phyloP scores from a whole-genome alignment of 495 filamentous ascomycete species.

The Schizothecium vesticola region DNA sequence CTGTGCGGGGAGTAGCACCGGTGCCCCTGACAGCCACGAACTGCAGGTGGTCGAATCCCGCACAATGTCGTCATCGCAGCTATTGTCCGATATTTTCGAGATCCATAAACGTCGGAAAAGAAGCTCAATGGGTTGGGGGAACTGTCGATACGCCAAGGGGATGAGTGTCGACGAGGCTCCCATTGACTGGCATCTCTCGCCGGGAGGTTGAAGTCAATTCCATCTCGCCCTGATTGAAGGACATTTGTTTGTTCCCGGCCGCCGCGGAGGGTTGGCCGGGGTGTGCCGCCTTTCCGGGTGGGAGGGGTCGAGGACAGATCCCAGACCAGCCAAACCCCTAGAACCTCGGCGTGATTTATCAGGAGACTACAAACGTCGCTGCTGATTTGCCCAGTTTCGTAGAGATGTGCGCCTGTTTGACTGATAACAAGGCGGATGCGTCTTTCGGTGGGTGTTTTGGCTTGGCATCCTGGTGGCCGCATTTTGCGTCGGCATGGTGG shows the following conservation, averaged over 20 bases:
- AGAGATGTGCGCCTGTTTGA: conserved; percentile 12
- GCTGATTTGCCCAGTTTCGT: conserved; percentile 13
- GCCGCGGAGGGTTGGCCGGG: neutral
- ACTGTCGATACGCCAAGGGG: neutral
- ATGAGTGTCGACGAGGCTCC: neutral
- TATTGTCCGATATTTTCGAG: neutral
- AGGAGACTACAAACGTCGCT: neutral
- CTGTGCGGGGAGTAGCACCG: neutral
- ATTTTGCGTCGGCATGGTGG: neutral
- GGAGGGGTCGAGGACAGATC: neutral
- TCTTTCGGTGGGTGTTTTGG: neutral
- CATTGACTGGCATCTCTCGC: neutral
- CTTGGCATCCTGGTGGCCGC: neutral
- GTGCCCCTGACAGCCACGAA: neutral
- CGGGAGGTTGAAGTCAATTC: neutral
- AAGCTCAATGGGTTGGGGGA: neutral
- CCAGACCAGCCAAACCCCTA: too few species aligned
- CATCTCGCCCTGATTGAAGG: neutral
- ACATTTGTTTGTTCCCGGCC: neutral
- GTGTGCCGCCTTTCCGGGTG: neutral
- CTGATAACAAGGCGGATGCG: neutral
- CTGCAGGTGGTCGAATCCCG: neutral
- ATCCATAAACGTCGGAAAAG: neutral
- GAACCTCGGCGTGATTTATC: conserved; percentile 1
- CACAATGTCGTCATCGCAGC: neutral